Percentiles rank a stretch among this genome's conserved stretches.
phyloP scores from a whole-genome alignment of 305 asterid species.

The Fraxinus floribunda region DNA sequence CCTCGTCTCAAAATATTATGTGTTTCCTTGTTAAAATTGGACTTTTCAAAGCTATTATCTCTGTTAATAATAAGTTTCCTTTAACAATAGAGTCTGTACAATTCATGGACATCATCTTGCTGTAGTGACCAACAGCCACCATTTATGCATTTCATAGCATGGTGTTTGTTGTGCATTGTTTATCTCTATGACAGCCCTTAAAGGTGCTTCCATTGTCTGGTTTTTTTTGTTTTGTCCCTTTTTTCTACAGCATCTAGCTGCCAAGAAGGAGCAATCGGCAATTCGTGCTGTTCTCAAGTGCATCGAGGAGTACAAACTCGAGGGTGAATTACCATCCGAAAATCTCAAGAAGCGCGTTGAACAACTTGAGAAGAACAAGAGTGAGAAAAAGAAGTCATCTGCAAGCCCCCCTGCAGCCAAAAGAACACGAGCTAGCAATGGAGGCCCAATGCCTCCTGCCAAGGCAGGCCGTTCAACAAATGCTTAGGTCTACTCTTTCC shows the following conservation, averaged over 20 bases:
- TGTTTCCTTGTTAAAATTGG: background rate
- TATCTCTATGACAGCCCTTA: too few relatives aligned
- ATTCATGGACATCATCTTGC: background rate
- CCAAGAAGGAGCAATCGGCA: slow-evolving; percentile 95
- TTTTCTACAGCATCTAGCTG: slow-evolving; percentile 71
- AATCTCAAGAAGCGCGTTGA: slow-evolving; percentile 86
- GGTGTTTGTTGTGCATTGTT: too few relatives aligned
- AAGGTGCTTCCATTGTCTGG: too few relatives aligned
- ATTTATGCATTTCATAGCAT: background rate
- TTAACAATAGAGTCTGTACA: background rate
- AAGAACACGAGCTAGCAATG: slow-evolving; percentile 83
- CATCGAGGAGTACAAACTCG: slow-evolving; percentile 94
- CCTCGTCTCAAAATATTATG: background rate
- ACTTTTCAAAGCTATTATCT: background rate
- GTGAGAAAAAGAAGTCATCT: slow-evolving; percentile 75
- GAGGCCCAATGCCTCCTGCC: slow-evolving; percentile 99
- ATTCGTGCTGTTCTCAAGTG: slow-evolving; percentile 89
- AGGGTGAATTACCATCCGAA: slow-evolving; percentile 76
- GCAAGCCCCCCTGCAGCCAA: slow-evolving; percentile 53
- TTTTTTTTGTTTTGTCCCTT: background rate
- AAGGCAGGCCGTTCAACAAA: slow-evolving; percentile 97
- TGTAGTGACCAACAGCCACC: background rate
- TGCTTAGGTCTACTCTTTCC: slow-evolving; percentile 95
- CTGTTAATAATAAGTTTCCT: background rate
- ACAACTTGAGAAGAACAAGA: slow-evolving; percentile 73